Evolutionary conservation across 164 flowering plant genomes (phyloP), one percentile per base, ranked within the genome.

Genomic region (Brasenia schreberi): DNA sequence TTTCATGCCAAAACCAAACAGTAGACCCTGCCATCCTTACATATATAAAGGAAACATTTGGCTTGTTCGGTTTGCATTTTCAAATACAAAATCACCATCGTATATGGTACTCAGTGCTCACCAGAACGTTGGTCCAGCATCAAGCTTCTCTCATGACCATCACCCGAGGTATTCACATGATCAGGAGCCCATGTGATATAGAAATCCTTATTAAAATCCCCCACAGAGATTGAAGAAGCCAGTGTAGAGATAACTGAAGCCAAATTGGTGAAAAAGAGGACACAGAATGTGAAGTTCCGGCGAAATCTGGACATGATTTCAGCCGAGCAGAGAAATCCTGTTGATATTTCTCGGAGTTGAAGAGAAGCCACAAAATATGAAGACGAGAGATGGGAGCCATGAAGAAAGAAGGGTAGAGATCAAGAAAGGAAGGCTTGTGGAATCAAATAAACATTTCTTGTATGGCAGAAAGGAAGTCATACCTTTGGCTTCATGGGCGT

Each of bases 131-230:
- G 68, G 69, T 88, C 97, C 61, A 93, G 94, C 69, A 27, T 80
- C 65, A 93, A 71, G 79, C 83, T 87, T 72, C 90, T 80, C 67
- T 71, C 65, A 39, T 65, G 76, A 68, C 96, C 97, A 76, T 90
- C 92, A 3, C 74, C 74, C 4, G 98, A 88, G 65, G 98, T 93
- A 66, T 86, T 86, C 4, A 90, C 76, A 78, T 93, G 90, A 75
- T 58, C 76, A 64, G 97, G 92, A 61, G 97, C 75, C 96, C 97
- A 93, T 43, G 77, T 77, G 7, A 84, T 74, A 9, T 72, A 82
- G 88, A 93, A 93, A 74, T 93, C 97, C 75, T 83, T 80, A 65
- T 85, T 87, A 79, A 80, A 92, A 70, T 88, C 87, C 7, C 96
- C 93, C 0, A 86, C 77, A n/a, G 95, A 89, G 60, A 92, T 85